A percentile compares a stretch with the other conserved stretches of the same genome.
Evolutionary conservation across 1,139 yeast species (phyloP).

Genomic region (Candida tetrigidarum): DNA sequence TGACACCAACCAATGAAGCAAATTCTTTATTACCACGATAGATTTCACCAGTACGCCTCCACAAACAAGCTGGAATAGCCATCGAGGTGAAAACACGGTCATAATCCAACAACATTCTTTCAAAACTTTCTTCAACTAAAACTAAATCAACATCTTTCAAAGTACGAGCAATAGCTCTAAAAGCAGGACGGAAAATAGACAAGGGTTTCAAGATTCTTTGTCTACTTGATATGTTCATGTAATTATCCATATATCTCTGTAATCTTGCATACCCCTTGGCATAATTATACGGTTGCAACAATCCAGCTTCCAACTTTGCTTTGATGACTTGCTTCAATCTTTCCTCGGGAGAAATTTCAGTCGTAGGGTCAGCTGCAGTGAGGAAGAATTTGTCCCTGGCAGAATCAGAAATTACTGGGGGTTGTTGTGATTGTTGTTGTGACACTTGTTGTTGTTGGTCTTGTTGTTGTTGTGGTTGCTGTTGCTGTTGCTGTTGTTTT

Average conservation of each 20-base stretch:
- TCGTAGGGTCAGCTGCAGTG: conserved; percentile 97
- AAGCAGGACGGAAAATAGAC: conserved; percentile 89
- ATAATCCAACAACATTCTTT: conserved; percentile 89
- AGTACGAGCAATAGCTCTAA: conserved; percentile 90
- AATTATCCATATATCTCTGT: conserved; percentile 90
- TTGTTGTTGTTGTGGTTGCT: conserved; percentile 16
- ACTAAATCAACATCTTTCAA: conserved; percentile 91
- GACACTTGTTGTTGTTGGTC: conserved; percentile 15
- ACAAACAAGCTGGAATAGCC: conserved; percentile 98
- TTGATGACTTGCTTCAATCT: conserved; percentile 92
- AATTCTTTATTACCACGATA: conserved; percentile 96
- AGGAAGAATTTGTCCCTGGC: conserved; percentile 93
- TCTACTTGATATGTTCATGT: conserved; percentile 84
- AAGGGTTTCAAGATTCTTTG: conserved; percentile 90
- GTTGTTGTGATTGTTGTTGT: conserved; percentile 11
- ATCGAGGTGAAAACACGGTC: conserved; percentile 95
- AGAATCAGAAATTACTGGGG: conserved; percentile 68
- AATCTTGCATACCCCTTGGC: conserved; percentile 92
- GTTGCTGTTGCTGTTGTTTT: conserved; percentile 11
- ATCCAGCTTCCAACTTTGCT: conserved; percentile 94
- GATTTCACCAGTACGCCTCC: conserved; percentile 98
- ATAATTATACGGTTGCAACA: conserved; percentile 90
- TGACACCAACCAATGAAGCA: conserved; percentile 93
- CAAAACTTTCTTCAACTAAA: conserved; percentile 92
- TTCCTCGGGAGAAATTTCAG: conserved; percentile 94